Evolutionary conservation across 2,329 filamentous ascomycete species (phyloP).

Genomic region (Albophoma yamanashiensis): DNA sequence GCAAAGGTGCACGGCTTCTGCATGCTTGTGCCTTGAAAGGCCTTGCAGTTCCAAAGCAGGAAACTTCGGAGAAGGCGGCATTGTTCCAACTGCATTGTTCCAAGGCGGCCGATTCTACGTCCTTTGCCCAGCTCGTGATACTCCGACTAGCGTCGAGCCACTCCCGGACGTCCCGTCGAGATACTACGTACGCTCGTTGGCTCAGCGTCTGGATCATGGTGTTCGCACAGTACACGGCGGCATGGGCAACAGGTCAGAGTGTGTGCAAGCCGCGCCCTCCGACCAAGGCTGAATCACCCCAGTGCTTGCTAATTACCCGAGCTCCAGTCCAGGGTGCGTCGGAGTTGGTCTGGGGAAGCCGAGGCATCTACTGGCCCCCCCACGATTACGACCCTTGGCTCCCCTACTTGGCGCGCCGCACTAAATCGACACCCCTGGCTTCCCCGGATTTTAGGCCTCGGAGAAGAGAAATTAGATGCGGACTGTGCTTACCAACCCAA

Average conservation of each 20-base stretch:
- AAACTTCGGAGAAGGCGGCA: background rate
- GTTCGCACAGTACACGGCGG: background rate
- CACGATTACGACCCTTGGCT: slow-evolving; percentile 12
- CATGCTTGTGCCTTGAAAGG: background rate
- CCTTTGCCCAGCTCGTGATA: background rate
- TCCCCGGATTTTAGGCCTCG: slow-evolving; percentile 19
- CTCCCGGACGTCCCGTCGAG: background rate
- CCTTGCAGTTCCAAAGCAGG: background rate
- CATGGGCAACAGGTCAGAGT: background rate
- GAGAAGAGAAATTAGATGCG: background rate
- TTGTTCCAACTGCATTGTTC: background rate
- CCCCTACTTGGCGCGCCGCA: slow-evolving; percentile 14
- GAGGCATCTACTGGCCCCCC: slow-evolving; percentile 10
- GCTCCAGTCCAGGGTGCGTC: background rate
- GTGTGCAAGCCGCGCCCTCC: background rate
- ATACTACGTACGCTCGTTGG: background rate
- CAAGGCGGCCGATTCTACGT: background rate
- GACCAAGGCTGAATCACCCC: background rate
- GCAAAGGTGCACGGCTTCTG: background rate
- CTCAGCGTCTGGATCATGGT: background rate
- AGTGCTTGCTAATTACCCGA: background rate
- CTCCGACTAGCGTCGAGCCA: background rate
- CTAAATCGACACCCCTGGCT: slow-evolving; percentile 18
- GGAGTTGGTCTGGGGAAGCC: slow-evolving; percentile 1
- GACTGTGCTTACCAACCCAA: background rate